Evolutionary conservation across 2,329 filamentous ascomycete genomes (phyloP).

Genomic region (Coleophoma eucalyptorum): DNA sequence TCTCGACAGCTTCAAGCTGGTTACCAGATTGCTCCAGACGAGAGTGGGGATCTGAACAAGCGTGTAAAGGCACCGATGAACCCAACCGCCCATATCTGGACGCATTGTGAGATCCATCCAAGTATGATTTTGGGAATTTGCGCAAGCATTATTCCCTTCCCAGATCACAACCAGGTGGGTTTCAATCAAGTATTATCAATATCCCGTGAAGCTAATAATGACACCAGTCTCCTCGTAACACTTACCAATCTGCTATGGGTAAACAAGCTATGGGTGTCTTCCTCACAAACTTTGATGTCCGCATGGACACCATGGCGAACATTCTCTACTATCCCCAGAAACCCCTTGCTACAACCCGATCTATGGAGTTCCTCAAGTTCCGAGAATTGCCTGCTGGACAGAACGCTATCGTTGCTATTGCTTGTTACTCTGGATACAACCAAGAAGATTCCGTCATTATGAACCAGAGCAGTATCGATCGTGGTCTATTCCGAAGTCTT

Average conservation of each 20-base stretch:
- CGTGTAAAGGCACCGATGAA: conserved; percentile 87
- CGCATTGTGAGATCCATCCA: conserved; percentile 98
- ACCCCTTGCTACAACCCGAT: conserved; percentile 89
- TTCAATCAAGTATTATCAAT: conserved; percentile 1
- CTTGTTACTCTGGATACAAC: conserved; percentile 97
- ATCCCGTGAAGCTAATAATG: conserved; percentile 27
- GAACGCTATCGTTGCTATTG: conserved; percentile 97
- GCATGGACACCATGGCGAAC: conserved; percentile 99
- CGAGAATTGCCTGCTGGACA: conserved; percentile 94
- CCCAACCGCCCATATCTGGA: conserved; percentile 85
- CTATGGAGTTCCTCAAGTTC: conserved; percentile 99
- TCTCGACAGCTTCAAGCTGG: conserved; percentile 68
- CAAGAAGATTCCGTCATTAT: conserved; percentile 99
- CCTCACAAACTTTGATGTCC: conserved; percentile 91
- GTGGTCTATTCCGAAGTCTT: conserved; percentile 92
- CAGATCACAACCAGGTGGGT: conserved; percentile 88
- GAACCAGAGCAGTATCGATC: conserved; percentile 99
- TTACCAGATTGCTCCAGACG: conserved; percentile 54
- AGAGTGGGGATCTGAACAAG: conserved; percentile 71
- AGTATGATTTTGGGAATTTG: conserved; percentile 99
- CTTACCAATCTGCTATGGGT: conserved; percentile 98
- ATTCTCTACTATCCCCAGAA: conserved; percentile 99
- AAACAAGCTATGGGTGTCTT: conserved; percentile 99
- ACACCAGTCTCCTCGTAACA: conserved; percentile 86
- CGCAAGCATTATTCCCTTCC: conserved; percentile 98